Conservation (phyloP, 2,329 filamentous ascomycete genomes). For the Fusarium annulatum region DNA sequence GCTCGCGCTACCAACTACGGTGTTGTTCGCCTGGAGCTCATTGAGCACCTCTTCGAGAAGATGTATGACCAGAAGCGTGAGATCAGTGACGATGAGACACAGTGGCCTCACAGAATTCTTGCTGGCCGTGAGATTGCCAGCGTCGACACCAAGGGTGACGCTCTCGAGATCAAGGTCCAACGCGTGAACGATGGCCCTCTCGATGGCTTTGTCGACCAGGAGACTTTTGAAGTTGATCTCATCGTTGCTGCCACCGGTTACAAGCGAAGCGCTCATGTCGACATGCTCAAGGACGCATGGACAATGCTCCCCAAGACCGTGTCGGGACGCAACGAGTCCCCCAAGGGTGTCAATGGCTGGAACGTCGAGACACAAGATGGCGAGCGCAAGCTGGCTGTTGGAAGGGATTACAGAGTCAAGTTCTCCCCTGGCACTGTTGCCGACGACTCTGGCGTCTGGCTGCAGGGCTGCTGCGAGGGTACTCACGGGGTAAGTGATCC, state of each 20-base stretch:
- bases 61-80: constrained; percentile 87
- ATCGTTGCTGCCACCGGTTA: constrained; percentile 93
- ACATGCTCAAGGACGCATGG: constrained; percentile 76
- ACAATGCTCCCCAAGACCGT: constrained; percentile 69
- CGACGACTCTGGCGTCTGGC: constrained; percentile 82
- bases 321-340: constrained; percentile 45
- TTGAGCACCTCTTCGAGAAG: constrained; percentile 87
- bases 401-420: constrained; percentile 81
- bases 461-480: constrained; percentile 93
- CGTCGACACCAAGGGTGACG: constrained; percentile 64
- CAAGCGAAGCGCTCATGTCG: constrained; percentile 78
- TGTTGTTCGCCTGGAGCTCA: constrained; percentile 89
- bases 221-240: constrained; percentile 79
- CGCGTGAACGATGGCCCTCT: constrained; percentile 54
- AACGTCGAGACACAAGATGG: constrained; percentile 53
- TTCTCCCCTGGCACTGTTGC: constrained; percentile 76
- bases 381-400: constrained; percentile 70
- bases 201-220: constrained; percentile 57
- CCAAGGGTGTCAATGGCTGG: constrained; percentile 55
- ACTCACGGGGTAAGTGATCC: constrained; percentile 83
- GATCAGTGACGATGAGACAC: constrained; percentile 72
- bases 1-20: constrained; percentile 93
- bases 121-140: constrained; percentile 73
- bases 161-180: constrained; percentile 70
- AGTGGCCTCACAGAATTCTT: constrained; percentile 87